Evolutionary conservation across 495 filamentous ascomycete species (phyloP), one percentile per base, ranked within the genome.

Genomic region (Cercophora samala): DNA sequence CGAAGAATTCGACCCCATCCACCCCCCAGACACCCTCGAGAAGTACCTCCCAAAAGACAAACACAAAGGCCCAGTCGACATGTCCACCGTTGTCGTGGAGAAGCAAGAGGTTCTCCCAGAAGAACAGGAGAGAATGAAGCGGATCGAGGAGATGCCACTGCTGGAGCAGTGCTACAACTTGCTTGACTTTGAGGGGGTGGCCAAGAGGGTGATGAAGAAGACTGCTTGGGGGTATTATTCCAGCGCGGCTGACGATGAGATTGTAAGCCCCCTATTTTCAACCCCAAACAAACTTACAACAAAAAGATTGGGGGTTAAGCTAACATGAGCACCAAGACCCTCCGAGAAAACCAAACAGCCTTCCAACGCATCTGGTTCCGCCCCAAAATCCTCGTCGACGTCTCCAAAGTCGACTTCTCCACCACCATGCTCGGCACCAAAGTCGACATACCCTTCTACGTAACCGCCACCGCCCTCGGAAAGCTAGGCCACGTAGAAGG

Each of bases 291-390:
- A n/a, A n/a, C n/a, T n/a, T n/a, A 32, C 4, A 8, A 4, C 3
- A 32, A 32, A 32, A 32, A 32, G 3, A 32, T 32, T 4, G 3
- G 29, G 29, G 29, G 29, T 4, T 3, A 32, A 13, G 11, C 37
- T 13, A 46, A 46, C 26, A 29, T 46, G 37, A 46, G 9, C 4
- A 46, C 13, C 5, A 9, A 46, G 37, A 98, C 95, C 1, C 85
- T 99, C 86, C 88, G 95, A 62, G 96, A 99, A 79, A 99, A 99
- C 80, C 94, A 97, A 81, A 86, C 88, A 11, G 95, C 96, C 26
- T 99, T 89, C 81, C 94, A 98, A 80, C 93, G 94, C 73, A 93
- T 98, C 78, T 98, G 94, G 94, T 98, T 98, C 81, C 87, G 93
- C 19, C 94, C 94, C 2, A 86, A 87, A 56, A 81, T 97, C 63